phyloP scores from a whole-genome alignment of 768 basidiomycete species.

The Mycena floridula region DNA sequence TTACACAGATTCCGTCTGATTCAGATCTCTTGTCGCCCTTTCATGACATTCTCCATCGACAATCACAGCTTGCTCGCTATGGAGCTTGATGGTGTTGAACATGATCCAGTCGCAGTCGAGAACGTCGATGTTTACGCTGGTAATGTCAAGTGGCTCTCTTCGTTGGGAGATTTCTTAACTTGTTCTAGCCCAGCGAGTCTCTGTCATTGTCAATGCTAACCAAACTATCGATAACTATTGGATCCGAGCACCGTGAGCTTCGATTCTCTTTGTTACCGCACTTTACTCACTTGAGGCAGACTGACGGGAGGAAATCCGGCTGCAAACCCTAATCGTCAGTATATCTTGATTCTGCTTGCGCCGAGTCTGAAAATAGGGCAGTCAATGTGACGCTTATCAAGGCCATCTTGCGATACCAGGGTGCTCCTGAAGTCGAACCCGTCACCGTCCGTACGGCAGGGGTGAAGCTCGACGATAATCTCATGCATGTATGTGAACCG shows the following conservation, averaged over 20 bases:
- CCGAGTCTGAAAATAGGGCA: background rate
- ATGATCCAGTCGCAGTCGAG: conserved; percentile 32
- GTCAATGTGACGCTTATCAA: conserved; percentile 24
- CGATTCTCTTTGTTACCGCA: no score
- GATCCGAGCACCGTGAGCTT: conserved; percentile 26
- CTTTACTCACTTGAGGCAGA: conserved; percentile 3
- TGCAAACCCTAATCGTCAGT: conserved; percentile 21
- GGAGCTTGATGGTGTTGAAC: conserved; percentile 34
- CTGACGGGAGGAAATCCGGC: conserved; percentile 18
- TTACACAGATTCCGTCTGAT: conserved; percentile 48
- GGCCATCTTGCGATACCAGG: conserved; percentile 31
- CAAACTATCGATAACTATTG: conserved; percentile 41
- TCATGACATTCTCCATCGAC: conserved; percentile 31
- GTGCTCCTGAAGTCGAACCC: conserved; percentile 27
- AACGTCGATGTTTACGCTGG: conserved; percentile 36
- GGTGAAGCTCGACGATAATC: conserved; percentile 17
- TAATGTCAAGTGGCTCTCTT: conserved; percentile 6
- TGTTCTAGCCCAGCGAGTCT: conserved; percentile 28
- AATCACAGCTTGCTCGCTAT: conserved; percentile 31
- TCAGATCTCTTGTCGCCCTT: conserved; percentile 39
- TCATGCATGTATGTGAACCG: conserved; percentile 20
- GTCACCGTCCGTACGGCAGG: conserved; percentile 16
- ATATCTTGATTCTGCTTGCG: background rate
- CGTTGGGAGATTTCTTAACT: background rate
- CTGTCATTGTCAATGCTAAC: conserved; percentile 32